phyloP scores from a whole-genome alignment of 129 eudicot species.

The Centaurea solstitialis region DNA sequence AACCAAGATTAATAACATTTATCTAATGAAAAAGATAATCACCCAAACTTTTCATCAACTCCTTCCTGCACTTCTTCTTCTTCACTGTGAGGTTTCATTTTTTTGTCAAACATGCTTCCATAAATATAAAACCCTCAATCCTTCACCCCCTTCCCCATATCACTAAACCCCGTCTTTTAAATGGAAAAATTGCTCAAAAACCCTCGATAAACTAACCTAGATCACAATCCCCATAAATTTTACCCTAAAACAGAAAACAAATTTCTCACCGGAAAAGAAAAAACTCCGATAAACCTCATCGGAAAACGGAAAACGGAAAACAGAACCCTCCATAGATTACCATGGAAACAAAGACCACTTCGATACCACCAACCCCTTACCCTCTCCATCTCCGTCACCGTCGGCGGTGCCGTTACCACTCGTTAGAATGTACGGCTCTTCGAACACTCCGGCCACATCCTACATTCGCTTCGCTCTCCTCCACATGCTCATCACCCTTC shows the following conservation, averaged over 20 bases:
- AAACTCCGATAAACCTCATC: background rate
- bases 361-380: background rate
- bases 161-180: background rate
- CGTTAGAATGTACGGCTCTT: conserved; percentile 62
- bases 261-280: background rate
- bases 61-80: too few relatives aligned
- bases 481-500: conserved; percentile 66
- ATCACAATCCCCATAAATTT: conserved; percentile 11
- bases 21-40: too few relatives aligned
- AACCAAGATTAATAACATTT: too few relatives aligned
- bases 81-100: background rate
- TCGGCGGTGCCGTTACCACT: conserved; percentile 28
- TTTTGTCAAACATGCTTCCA: conserved; percentile 14
- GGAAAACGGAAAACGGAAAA: conserved; percentile 21
- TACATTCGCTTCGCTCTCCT: conserved; percentile 73
- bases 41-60: too few relatives aligned
- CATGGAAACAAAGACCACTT: background rate
- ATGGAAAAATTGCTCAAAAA: conserved; percentile 61
- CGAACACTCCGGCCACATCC: conserved; percentile 53
- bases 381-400: background rate
- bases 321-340: background rate
- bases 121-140: conserved; percentile 5
- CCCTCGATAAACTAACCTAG: conserved; percentile 40
- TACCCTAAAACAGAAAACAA: background rate
- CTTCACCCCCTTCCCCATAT: background rate